phyloP scores from a whole-genome alignment of 495 filamentous ascomycete genomes.

The Talaromyces proteolyticus region DNA sequence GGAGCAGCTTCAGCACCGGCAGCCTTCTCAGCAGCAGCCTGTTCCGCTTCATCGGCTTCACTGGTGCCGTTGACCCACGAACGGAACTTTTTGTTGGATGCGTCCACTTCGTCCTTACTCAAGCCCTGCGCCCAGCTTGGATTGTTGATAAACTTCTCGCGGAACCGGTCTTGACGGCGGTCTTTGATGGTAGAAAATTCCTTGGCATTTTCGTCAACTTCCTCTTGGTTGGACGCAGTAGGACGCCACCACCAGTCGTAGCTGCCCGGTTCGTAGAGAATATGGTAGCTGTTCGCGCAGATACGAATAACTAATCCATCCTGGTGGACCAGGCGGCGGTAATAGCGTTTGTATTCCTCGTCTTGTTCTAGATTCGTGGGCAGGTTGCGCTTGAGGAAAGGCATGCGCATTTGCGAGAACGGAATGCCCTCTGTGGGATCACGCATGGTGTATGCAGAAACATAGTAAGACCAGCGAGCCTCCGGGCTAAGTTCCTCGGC shows the following conservation, averaged over 20 bases:
- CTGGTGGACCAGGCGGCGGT: constrained; percentile 52
- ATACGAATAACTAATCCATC: constrained; percentile 77
- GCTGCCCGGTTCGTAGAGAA: constrained; percentile 69
- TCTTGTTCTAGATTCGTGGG: constrained; percentile 47
- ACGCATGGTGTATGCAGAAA: constrained; percentile 79
- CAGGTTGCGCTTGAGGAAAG: constrained; percentile 69
- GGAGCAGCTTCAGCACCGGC: constrained; percentile 1
- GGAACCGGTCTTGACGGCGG: constrained; percentile 54
- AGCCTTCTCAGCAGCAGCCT: constrained; percentile 1
- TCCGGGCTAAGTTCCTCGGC: constrained; percentile 50
- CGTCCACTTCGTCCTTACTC: constrained; percentile 65
- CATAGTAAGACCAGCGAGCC: constrained; percentile 84
- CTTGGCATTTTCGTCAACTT: constrained; percentile 39
- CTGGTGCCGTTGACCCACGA: constrained; percentile 31
- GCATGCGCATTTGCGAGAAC: constrained; percentile 56
- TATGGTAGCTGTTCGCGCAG: constrained; percentile 74
- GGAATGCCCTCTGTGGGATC: constrained; percentile 85
- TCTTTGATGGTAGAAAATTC: constrained; percentile 44
- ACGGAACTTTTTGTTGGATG: constrained; percentile 56
- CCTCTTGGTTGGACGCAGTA: constrained; percentile 15
- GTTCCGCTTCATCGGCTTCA: constrained; percentile 9
- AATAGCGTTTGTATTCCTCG: constrained; percentile 41
- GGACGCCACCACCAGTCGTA: constrained; percentile 53
- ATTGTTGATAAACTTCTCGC: constrained; percentile 69
- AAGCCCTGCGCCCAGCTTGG: constrained; percentile 69